phyloP scores from a whole-genome alignment of 2,329 filamentous ascomycete genomes.

The Monilinia vaccinii-corymbosi region DNA sequence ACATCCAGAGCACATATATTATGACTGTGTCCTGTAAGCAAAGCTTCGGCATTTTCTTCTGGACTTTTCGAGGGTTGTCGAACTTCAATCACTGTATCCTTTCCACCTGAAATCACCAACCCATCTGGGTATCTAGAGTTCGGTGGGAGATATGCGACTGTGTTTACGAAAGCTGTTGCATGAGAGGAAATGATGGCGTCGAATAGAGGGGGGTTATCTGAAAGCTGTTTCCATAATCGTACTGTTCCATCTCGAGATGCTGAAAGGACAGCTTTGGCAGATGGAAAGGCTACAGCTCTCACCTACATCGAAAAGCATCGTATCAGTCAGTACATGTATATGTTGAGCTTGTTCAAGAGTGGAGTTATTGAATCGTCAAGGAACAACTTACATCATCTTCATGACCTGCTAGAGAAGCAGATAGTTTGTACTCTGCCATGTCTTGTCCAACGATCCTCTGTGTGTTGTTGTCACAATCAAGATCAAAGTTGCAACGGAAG shows the following conservation, averaged over 20 bases:
- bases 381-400: slow-evolving; percentile 87
- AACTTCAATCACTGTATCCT: slow-evolving; percentile 89
- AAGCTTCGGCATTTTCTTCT: slow-evolving; percentile 71
- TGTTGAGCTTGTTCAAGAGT: slow-evolving; percentile 10
- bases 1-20: slow-evolving; percentile 86
- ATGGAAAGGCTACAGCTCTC: slow-evolving; percentile 72
- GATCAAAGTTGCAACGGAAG: neutral
- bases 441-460: slow-evolving; percentile 1
- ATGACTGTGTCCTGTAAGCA: slow-evolving; percentile 76
- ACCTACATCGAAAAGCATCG: slow-evolving; percentile 49
- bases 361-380: slow-evolving; percentile 24
- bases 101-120: slow-evolving; percentile 77
- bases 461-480: neutral
- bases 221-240: slow-evolving; percentile 68
- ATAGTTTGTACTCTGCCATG: slow-evolving; percentile 87
- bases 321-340: neutral
- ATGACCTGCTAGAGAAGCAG: slow-evolving; percentile 80
- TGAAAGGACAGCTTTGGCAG: slow-evolving; percentile 63
- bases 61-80: slow-evolving; percentile 58
- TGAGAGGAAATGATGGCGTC: slow-evolving; percentile 72
- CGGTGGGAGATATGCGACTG: slow-evolving; percentile 66
- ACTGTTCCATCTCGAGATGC: slow-evolving; percentile 89
- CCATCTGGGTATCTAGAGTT: slow-evolving; percentile 61
- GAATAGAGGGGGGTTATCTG: slow-evolving; percentile 58
- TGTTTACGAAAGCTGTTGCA: slow-evolving; percentile 80